phyloP scores from a whole-genome alignment of 768 basidiomycete species.

The Omphalotus guepiniiformis region DNA sequence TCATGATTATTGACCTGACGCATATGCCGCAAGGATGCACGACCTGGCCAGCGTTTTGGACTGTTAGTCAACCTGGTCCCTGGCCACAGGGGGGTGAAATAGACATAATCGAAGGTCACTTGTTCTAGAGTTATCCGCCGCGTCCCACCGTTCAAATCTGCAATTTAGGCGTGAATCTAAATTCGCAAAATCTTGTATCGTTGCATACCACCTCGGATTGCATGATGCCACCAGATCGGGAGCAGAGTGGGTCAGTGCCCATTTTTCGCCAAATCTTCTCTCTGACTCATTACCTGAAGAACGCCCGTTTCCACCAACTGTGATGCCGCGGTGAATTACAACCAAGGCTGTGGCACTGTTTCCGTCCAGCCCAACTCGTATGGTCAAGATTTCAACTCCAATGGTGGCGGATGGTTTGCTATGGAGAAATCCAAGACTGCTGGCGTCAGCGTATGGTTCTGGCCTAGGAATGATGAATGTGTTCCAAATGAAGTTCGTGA shows the following conservation, averaged over 20 bases:
- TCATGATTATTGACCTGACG: slow-evolving; percentile 46
- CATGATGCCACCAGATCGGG: slow-evolving; percentile 34
- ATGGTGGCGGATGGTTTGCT: slow-evolving; percentile 59
- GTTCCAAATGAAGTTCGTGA: slow-evolving; percentile 39
- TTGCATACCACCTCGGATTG: slow-evolving; percentile 53
- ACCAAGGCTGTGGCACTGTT: slow-evolving; percentile 58
- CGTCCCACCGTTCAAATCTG: background rate
- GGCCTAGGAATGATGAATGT: slow-evolving; percentile 40
- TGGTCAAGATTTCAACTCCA: slow-evolving; percentile 43
- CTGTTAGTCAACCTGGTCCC: slow-evolving; percentile 41
- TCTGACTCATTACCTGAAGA: background rate
- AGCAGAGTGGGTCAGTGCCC: slow-evolving; percentile 47
- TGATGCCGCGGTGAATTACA: slow-evolving; percentile 45
- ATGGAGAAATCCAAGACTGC: slow-evolving; percentile 35
- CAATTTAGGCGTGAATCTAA: slow-evolving; percentile 47
- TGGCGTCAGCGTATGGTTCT: slow-evolving; percentile 62
- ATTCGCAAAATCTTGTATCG: slow-evolving; percentile 42
- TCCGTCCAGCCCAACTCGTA: slow-evolving; percentile 37
- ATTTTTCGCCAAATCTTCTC: background rate
- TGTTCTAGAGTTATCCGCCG: background rate
- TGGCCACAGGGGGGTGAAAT: slow-evolving; percentile 65
- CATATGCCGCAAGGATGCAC: slow-evolving; percentile 61
- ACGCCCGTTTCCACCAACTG: slow-evolving; percentile 36
- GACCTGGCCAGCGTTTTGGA: slow-evolving; percentile 69
- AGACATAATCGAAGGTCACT: slow-evolving; percentile 54